Evolutionary conservation across 2,329 filamentous ascomycete genomes (phyloP), one percentile per base, ranked within the genome.

Genomic region (Tolypocladium pustulatum): DNA sequence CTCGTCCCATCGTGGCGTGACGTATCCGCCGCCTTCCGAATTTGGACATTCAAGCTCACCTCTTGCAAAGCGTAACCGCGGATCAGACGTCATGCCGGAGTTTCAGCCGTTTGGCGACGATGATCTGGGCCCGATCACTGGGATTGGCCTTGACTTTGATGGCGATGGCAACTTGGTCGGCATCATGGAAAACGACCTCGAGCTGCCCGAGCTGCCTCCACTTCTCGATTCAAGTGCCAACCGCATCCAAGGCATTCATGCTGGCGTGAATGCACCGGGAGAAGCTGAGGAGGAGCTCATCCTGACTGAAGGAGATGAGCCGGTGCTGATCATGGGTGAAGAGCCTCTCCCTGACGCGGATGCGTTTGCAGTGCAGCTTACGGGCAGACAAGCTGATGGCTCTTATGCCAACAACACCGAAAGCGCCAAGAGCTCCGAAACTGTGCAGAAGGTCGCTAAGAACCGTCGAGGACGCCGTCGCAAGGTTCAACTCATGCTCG

Each of bases 121-220:
- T 13, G 74, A 77, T 2, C 65, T 76, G 32, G 71, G 69, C 10
- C 65, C 68, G 6, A 63, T 75, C 25, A 69, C 69, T 0, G 75
- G 76, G 32, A 72, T 78, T 63, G 76, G 75, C 2, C 70, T 83
- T 32, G 73, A 76, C n/a, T 77, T 83, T 57, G 80, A 82, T 60
- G 75, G 70, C 30, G 68, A 81, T 12, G 81, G 81, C 41, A 81
- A 81, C 59, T 66, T 82, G 40, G 63, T 79, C 46, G 72, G 72
- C 30, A 62, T 75, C 4, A 60, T 69, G 15, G 75, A 78, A 20
- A 66, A 74, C 22, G 76, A 79, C 53, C 70, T 70, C 25, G 75
- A 78, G 40, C 67, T 82, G 37, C 79, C 79, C 25, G 75, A 78
- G 40, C 67, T 82, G 37, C 79, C 79, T 38, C 67, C 67, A 22